Conservation (phyloP, 1,284 basidiomycete species). For the Malassezia furfur region DNA sequence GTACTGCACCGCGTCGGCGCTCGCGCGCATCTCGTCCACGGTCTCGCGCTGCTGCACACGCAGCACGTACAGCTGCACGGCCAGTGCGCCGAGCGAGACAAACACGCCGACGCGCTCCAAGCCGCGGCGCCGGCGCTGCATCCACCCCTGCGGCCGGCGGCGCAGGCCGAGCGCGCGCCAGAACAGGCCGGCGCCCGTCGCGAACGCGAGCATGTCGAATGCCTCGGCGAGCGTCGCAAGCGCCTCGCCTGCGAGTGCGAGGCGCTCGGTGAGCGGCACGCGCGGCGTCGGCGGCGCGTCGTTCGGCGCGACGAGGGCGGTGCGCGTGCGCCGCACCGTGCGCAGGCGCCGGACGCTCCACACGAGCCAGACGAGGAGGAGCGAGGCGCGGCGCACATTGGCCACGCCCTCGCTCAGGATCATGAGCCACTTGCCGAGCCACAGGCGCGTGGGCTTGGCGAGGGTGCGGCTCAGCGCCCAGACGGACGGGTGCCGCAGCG, state of each 20-base stretch:
- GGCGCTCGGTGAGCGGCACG: neutral
- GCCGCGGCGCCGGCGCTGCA: constrained; percentile 23
- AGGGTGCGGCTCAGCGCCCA: neutral
- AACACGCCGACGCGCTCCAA: constrained; percentile 31
- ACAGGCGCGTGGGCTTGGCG: neutral
- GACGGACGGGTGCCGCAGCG: neutral
- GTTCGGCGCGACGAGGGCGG: neutral
- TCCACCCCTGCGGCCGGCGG: constrained; percentile 16
- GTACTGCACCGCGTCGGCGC: neutral
- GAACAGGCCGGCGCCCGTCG: constrained; percentile 28
- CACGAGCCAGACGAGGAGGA: constrained; percentile 1
- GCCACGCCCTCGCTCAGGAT: constrained; percentile 13
- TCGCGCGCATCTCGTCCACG: neutral
- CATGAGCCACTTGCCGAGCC: neutral
- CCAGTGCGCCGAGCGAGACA: constrained; percentile 23
- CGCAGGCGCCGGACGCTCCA: neutral
- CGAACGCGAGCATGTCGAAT: constrained; percentile 28
- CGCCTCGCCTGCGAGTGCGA: constrained; percentile 7
- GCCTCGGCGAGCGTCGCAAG: constrained; percentile 21
- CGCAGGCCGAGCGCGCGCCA: constrained; percentile 28
- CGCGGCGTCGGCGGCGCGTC: neutral
- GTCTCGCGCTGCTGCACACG: neutral
- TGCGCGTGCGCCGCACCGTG: neutral
- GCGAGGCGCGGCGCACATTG: constrained; percentile 14
- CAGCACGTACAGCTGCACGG: constrained; percentile 13